Evolutionary conservation across 1,284 basidiomycete genomes (phyloP).

Genomic region (Ganoderma sinense): DNA sequence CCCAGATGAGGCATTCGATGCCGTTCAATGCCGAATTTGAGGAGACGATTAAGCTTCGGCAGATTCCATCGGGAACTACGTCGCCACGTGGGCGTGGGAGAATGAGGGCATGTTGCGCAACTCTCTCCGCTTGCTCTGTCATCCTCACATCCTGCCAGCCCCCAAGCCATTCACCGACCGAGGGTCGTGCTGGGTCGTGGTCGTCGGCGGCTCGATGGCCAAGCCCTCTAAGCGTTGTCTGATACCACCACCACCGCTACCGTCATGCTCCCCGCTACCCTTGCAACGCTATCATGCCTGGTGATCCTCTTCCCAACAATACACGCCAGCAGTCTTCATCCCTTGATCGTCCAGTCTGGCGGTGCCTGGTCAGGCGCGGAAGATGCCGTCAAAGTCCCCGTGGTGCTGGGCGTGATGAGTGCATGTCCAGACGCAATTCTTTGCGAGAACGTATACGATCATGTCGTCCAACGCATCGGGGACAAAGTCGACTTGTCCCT

Average conservation of each 20-base stretch:
- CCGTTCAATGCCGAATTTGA: conserved; percentile 3
- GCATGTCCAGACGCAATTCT: conserved; percentile 79
- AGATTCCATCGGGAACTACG: conserved; percentile 9
- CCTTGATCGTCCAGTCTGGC: conserved; percentile 38
- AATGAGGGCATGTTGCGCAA: conserved; percentile 14
- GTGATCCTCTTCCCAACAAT: background rate
- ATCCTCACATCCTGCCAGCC: conserved; percentile 6
- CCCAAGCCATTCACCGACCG: background rate
- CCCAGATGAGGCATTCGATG: background rate
- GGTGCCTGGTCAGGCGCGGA: conserved; percentile 25
- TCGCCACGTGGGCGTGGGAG: background rate
- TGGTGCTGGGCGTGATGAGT: conserved; percentile 78
- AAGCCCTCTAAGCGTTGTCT: conserved; percentile 11
- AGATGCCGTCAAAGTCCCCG: conserved; percentile 56
- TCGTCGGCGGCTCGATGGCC: background rate
- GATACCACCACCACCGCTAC: conserved; percentile 16
- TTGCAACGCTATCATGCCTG: conserved; percentile 6
- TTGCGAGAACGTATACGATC: conserved; percentile 82
- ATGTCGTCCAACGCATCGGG: conserved; percentile 68
- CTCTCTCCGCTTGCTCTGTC: conserved; percentile 18
- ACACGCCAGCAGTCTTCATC: background rate
- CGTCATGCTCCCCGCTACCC: conserved; percentile 20
- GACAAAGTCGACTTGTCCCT: conserved; percentile 76
- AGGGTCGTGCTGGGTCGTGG: background rate
- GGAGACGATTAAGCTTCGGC: conserved; percentile 1